phyloP scores from a whole-genome alignment of 73 alveolate species.

The Urostyla sp. region DNA sequence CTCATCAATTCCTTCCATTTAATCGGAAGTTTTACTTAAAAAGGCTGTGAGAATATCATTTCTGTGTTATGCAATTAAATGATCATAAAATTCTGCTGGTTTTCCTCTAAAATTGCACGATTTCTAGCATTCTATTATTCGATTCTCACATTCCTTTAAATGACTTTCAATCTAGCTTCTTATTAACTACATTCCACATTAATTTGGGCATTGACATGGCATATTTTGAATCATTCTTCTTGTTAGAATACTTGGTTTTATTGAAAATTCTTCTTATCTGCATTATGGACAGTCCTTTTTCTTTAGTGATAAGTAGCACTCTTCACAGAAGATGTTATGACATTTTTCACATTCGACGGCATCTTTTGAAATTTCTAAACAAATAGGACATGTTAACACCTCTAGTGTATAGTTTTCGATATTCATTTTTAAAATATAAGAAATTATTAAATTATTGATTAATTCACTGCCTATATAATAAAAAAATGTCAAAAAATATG shows the following conservation, averaged over 20 bases:
- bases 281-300: slow-evolving; percentile 54
- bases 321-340: slow-evolving; percentile 56
- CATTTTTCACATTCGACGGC: slow-evolving; percentile 60
- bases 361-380: slow-evolving; percentile 42
- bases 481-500: no score
- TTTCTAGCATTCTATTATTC: slow-evolving; percentile 18
- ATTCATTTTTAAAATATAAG: no score
- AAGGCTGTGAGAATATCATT: neutral
- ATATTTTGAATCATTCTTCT: slow-evolving; percentile 56
- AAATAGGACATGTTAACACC: slow-evolving; percentile 23
- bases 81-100: slow-evolving; percentile 49
- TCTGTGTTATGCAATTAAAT: slow-evolving; percentile 34
- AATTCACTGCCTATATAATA: no score
- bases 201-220: slow-evolving; percentile 41
- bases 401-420: no score
- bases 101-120: slow-evolving; percentile 52
- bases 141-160: neutral
- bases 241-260: slow-evolving; percentile 19
- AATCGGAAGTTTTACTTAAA: neutral
- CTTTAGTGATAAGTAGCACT: slow-evolving; percentile 37
- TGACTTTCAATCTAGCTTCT: slow-evolving; percentile 30
- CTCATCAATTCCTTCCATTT: slow-evolving; percentile 1
- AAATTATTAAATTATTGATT: no score
- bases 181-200: slow-evolving; percentile 33
- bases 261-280: slow-evolving; percentile 13